Conservation (phyloP, 108 stramenopile genomes). For the Pseudonitzschia multiseries region DNA sequence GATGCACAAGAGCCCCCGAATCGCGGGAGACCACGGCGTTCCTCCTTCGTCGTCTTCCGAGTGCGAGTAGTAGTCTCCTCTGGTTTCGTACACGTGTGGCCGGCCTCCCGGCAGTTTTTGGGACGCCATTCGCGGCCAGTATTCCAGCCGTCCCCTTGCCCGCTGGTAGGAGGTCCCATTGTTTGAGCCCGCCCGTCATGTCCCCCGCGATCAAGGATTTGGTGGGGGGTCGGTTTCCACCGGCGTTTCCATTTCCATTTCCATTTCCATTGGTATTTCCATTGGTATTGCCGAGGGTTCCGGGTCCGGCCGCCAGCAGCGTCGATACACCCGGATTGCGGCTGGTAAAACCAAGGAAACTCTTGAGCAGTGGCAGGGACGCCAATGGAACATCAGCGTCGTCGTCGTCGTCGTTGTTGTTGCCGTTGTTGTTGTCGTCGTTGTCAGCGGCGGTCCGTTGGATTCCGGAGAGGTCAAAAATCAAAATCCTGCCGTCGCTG, state of each 20-base stretch:
- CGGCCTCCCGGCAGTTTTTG: slow-evolving; percentile 25
- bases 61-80: not conserved
- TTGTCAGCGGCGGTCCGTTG: not conserved
- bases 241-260: not conserved
- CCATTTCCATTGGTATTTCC: not conserved
- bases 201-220: slow-evolving; percentile 21
- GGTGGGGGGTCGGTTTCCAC: not conserved
- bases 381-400: not conserved
- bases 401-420: not conserved
- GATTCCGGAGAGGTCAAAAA: slow-evolving; percentile 14
- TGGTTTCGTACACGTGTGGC: slow-evolving; percentile 17
- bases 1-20: slow-evolving; percentile 7
- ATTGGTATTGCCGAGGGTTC: slow-evolving; percentile 8
- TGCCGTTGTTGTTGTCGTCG: not conserved
- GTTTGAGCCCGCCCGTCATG: slow-evolving; percentile 23
- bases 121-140: slow-evolving; percentile 23
- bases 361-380: not conserved
- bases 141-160: slow-evolving; percentile 20
- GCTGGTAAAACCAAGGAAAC: slow-evolving; percentile 9
- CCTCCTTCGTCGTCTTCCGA: not conserved
- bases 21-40: slow-evolving; percentile 3
- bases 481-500: slow-evolving; percentile 1
- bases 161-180: slow-evolving; percentile 26
- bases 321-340: slow-evolving; percentile 19
- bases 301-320: slow-evolving; percentile 16